Evolutionary conservation across 495 filamentous ascomycete genomes (phyloP).

Genomic region (Niebla homalea): DNA sequence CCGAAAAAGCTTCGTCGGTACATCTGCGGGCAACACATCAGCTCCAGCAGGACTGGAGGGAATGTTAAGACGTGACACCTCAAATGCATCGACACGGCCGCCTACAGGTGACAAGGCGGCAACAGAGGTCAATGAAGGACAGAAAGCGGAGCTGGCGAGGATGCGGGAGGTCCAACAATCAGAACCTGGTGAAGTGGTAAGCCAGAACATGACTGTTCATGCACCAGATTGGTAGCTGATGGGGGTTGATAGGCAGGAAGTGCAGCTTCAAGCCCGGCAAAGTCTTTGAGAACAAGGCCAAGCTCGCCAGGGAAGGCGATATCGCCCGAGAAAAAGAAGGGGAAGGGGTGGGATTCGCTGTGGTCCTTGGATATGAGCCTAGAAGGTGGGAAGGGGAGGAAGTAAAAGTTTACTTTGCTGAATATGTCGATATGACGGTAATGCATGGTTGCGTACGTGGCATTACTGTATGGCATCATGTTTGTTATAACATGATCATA

Average conservation of each 20-base stretch:
- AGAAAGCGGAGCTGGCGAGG: conserved; percentile 14
- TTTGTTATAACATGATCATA: too few species aligned
- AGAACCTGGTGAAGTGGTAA: conserved; percentile 2
- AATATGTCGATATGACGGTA: too few species aligned
- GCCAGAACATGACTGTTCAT: neutral
- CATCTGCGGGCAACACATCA: neutral
- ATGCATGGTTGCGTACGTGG: too few species aligned
- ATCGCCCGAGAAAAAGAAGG: conserved; percentile 14
- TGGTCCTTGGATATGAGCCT: conserved; percentile 38
- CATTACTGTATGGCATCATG: too few species aligned
- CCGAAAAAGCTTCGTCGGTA: conserved; percentile 43
- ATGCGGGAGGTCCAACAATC: conserved; percentile 2
- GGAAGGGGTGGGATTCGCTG: conserved; percentile 37
- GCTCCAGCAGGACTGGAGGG: conserved; percentile 6
- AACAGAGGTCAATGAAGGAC: conserved; percentile 23
- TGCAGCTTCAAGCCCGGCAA: conserved; percentile 1
- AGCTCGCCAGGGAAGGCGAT: conserved; percentile 5
- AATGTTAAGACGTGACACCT: conserved; percentile 4
- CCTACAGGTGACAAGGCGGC: conserved; percentile 27
- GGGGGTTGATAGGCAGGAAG: conserved; percentile 1
- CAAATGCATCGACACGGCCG: conserved; percentile 18
- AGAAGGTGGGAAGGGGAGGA: conserved; percentile 19
- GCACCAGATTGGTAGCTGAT: conserved; percentile 1
- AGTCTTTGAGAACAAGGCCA: conserved; percentile 13
- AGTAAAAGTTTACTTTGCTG: neutral